Base-by-base conservation (phyloP, 352 stramenopile genomes). In the Globisporangium camurandrum region DNA sequence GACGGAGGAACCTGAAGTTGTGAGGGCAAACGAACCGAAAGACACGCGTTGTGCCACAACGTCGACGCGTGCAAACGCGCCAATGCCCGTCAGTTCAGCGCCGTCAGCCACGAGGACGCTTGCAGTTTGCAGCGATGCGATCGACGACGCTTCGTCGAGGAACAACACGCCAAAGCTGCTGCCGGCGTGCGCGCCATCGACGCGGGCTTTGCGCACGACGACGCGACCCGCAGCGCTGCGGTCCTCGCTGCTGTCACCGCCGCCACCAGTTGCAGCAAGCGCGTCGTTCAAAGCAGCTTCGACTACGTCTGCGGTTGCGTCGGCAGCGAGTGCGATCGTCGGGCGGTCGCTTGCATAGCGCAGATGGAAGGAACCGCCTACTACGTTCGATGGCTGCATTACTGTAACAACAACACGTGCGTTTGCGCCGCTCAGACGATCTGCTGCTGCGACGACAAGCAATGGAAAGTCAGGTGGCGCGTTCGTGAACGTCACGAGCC, bases 401-500 rank as follows among this genome's bases (percentile, higher is more conserved):
- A 23, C 16, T 1, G 26, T 40, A 19, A 65, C n/a, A 8, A 14
- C 23, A 23, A 70, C 56, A 9, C 19, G 24, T 27, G 30, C 46
- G 31, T 49, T 49, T 4, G 6, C 30, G 5, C 53, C 46, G 19
- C 30, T n/a, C 7, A 64, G 26, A 9, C 24, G 28, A n/a, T 53
- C 31, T 6, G 43, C 40, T 5, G 24, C 58, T 0, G 44, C 41
- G 0, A 64, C 36, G 2, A 53, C n/a, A 3, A 74, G 60, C 20
- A 30, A 11, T 7, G 65, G 67, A 16, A 72, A 67, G 26, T 59
- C 56, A 2, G 52, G 37, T 14, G 59, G 59, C 0, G 59, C 61
- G n/a, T 61, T 44, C 3, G 36, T 16, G 27, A 78, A 62, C 16
- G 64, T 74, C 24, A 75, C 46, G 4, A 19, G 51, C 65, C 67